Conservation (phyloP, 228 moss, liverwort and hornwort species). For the Sphagnum magellanicum region DNA sequence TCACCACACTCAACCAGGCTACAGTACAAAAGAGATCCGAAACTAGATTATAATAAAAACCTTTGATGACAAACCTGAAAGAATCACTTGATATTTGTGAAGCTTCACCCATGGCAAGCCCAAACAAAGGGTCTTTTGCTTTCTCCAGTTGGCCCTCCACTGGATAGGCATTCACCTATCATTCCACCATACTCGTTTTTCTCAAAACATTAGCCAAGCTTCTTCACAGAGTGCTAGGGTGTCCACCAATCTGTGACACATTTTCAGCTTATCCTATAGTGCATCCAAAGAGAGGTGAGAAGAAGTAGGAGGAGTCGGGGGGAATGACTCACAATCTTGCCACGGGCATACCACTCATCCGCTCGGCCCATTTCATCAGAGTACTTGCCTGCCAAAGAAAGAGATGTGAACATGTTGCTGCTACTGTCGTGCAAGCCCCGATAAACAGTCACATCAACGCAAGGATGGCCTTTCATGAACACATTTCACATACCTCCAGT, state of each 20-base stretch:
- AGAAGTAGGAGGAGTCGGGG: not conserved
- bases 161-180: constrained; percentile 86
- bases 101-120: constrained; percentile 91
- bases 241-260: not conserved
- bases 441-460: not conserved
- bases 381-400: constrained; percentile 67
- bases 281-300: not conserved
- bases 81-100: constrained; percentile 79
- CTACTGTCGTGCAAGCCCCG: not conserved
- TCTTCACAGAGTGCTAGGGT: not conserved
- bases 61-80: constrained; percentile 47
- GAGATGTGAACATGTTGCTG: not conserved
- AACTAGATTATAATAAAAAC: too few species aligned
- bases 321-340: constrained; percentile 36
- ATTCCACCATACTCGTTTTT: not conserved
- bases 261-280: not conserved
- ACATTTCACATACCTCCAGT: constrained; percentile 50
- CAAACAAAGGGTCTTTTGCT: constrained; percentile 90
- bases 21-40: too few species aligned
- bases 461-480: too few species aligned
- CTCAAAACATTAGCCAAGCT: not conserved
- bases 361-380: constrained; percentile 78
- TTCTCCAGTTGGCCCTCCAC: constrained; percentile 86
- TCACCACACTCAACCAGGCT: too few species aligned
- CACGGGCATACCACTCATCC: constrained; percentile 79